Evolutionary conservation across 441 rosid genomes (phyloP).

Genomic region (Pelargonium fulgidum): DNA sequence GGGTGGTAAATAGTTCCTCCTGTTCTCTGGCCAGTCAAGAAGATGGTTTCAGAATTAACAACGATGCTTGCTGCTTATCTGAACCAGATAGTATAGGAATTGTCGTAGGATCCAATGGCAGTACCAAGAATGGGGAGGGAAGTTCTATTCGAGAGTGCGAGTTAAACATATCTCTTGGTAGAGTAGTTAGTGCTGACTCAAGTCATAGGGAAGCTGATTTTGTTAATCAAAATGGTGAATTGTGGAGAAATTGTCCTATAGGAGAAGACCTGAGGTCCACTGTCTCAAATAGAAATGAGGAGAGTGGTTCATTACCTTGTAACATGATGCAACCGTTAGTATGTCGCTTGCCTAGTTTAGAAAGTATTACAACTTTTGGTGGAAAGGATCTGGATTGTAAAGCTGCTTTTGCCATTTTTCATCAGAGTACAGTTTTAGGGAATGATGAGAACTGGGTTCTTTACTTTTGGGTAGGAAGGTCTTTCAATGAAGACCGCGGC

Average conservation of each 20-base stretch:
- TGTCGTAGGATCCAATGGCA: conserved; percentile 41
- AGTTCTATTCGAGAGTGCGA: conserved; percentile 27
- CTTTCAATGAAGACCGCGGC: conserved; percentile 38
- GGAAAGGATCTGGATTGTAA: conserved; percentile 47
- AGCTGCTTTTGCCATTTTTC: conserved; percentile 53
- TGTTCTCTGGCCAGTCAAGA: conserved; percentile 24
- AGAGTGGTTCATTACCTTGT: conserved; percentile 23
- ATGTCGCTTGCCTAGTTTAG: conserved; percentile 68
- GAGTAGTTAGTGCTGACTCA: conserved; percentile 31
- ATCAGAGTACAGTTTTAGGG: conserved; percentile 36
- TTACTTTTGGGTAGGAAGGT: conserved; percentile 82
- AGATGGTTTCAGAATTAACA: conserved; percentile 27
- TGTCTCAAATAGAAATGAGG: conserved; percentile 22
- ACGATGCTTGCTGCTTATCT: conserved; percentile 32
- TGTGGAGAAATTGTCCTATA: conserved; percentile 20
- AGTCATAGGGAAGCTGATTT: conserved; percentile 30
- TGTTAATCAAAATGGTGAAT: conserved; percentile 26
- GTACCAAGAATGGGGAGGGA: conserved; percentile 33
- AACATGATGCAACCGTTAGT: conserved; percentile 37
- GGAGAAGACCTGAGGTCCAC: conserved; percentile 22
- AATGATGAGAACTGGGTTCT: conserved; percentile 42
- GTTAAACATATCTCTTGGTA: conserved; percentile 30
- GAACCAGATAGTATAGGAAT: conserved; percentile 45
- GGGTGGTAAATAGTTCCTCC: conserved; percentile 26
- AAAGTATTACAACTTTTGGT: conserved; percentile 40